Evolutionary conservation across 805 yeast species (phyloP).

Genomic region (Babjeviella inositovora): DNA sequence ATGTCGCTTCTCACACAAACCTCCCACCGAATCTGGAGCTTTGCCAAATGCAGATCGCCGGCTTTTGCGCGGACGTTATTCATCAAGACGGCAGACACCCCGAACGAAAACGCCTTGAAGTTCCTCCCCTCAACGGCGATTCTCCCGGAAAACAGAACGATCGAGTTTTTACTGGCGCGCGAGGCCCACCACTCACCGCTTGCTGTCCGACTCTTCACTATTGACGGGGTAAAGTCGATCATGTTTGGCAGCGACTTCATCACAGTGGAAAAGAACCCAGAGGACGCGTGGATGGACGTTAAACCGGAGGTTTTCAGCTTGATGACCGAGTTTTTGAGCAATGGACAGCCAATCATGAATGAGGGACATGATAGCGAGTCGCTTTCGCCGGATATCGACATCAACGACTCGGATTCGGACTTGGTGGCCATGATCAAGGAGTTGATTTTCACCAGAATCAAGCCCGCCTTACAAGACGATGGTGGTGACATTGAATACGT

Average conservation of each 20-base stretch:
- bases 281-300: constrained; percentile 39
- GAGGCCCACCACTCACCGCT: constrained; percentile 66
- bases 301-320: constrained; percentile 54
- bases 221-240: constrained; percentile 64
- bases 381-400: constrained; percentile 19
- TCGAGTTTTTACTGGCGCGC: constrained; percentile 60
- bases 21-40: no score
- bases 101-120: constrained; percentile 76
- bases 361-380: constrained; percentile 8
- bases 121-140: constrained; percentile 63
- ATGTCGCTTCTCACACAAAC: no score
- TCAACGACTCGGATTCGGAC: constrained; percentile 50
- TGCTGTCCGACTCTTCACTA: constrained; percentile 56
- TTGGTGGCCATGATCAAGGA: constrained; percentile 54
- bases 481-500: constrained; percentile 66
- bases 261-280: constrained; percentile 51
- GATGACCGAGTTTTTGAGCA: constrained; percentile 35
- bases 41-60: background rate
- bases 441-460: constrained; percentile 49
- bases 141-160: constrained; percentile 47
- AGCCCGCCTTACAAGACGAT: constrained; percentile 64
- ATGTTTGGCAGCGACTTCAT: constrained; percentile 77
- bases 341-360: constrained; percentile 39
- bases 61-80: constrained; percentile 18
- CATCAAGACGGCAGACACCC: constrained; percentile 76